A percentile compares a stretch with the other conserved stretches of the same genome.
phyloP scores from a whole-genome alignment of 352 stramenopile genomes.

The Phytophthora pisi region DNA sequence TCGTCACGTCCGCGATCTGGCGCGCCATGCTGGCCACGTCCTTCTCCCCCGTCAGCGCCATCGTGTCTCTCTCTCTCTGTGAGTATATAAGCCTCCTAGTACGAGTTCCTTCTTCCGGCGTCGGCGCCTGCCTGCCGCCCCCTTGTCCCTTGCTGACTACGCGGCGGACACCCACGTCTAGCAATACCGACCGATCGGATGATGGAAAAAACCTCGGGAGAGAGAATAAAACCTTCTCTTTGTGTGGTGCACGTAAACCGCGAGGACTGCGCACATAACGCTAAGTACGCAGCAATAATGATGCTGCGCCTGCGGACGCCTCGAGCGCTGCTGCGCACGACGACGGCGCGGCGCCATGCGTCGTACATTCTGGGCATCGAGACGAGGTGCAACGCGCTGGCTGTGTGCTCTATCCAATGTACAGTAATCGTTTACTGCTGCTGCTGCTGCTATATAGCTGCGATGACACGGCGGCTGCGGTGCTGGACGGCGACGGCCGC shows the following conservation, averaged over 20 bases:
- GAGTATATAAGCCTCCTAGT: too few species aligned
- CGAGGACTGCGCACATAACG: too few species aligned
- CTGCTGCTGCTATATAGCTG: slow-evolving; percentile 59
- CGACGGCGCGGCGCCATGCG: slow-evolving; percentile 19
- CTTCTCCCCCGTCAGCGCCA: slow-evolving; percentile 42
- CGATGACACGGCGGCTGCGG: slow-evolving; percentile 93
- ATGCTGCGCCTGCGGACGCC: slow-evolving; percentile 11
- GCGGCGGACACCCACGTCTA: slow-evolving; percentile 7
- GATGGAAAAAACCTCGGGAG: slow-evolving; percentile 8
- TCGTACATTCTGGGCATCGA: slow-evolving; percentile 95
- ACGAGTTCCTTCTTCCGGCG: slow-evolving; percentile 6
- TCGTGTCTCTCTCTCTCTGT: background rate
- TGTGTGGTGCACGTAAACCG: background rate
- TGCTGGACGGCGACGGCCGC: slow-evolving; percentile 89
- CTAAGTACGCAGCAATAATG: background rate
- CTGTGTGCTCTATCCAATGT: background rate
- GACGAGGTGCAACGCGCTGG: slow-evolving; percentile 58
- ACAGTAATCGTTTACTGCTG: background rate
- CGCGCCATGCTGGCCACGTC: slow-evolving; percentile 74
- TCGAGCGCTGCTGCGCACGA: background rate
- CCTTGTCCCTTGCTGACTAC: slow-evolving; percentile 18
- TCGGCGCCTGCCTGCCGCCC: background rate
- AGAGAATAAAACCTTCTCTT: slow-evolving; percentile 8
- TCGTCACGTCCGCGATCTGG: slow-evolving; percentile 71
- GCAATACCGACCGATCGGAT: slow-evolving; percentile 12